phyloP scores from a whole-genome alignment of 2,329 filamentous ascomycete species.

The Stachybotrys chartarum region DNA sequence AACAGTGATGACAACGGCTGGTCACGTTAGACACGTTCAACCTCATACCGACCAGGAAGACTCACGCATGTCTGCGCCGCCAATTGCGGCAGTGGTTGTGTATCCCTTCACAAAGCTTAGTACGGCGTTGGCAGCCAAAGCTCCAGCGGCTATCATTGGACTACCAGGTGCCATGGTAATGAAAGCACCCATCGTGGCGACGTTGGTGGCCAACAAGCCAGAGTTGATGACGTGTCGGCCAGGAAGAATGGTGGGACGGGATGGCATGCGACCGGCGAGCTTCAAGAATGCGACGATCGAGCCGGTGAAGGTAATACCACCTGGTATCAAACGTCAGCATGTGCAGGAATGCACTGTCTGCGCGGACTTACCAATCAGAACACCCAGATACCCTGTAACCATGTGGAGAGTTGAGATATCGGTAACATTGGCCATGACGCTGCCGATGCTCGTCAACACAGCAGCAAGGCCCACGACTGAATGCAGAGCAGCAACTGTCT shows the following conservation, averaged over 20 bases:
- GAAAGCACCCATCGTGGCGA: slow-evolving; percentile 79
- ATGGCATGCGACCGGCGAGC: slow-evolving; percentile 75
- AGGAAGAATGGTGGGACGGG: slow-evolving; percentile 63
- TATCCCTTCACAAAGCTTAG: slow-evolving; percentile 82
- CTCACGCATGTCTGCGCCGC: slow-evolving; percentile 82
- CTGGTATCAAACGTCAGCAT: slow-evolving; percentile 16
- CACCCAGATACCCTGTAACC: slow-evolving; percentile 78
- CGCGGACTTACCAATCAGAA: slow-evolving; percentile 57
- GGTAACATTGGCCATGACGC: slow-evolving; percentile 66
- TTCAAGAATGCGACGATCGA: slow-evolving; percentile 88
- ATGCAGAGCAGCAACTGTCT: slow-evolving; percentile 83
- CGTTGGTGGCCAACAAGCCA: slow-evolving; percentile 65
- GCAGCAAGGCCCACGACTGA: slow-evolving; percentile 86
- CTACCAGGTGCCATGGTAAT: slow-evolving; percentile 74
- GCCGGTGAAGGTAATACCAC: slow-evolving; percentile 83
- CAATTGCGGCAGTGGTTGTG: slow-evolving; percentile 82
- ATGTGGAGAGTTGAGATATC: slow-evolving; percentile 73
- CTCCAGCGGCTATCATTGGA: slow-evolving; percentile 70
- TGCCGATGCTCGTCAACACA: slow-evolving; percentile 81
- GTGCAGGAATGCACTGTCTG: not conserved
- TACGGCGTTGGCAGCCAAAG: slow-evolving; percentile 66
- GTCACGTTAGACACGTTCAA: slow-evolving; percentile 5
- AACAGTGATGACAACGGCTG: slow-evolving; percentile 77
- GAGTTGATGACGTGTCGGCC: slow-evolving; percentile 72
- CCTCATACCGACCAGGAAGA: slow-evolving; percentile 1